These are phyloP conservation scores for Cladorrhinum sp. DNA, from an alignment of 2,329 filamentous ascomycete species.

Conservation along the genomic window DNA sequence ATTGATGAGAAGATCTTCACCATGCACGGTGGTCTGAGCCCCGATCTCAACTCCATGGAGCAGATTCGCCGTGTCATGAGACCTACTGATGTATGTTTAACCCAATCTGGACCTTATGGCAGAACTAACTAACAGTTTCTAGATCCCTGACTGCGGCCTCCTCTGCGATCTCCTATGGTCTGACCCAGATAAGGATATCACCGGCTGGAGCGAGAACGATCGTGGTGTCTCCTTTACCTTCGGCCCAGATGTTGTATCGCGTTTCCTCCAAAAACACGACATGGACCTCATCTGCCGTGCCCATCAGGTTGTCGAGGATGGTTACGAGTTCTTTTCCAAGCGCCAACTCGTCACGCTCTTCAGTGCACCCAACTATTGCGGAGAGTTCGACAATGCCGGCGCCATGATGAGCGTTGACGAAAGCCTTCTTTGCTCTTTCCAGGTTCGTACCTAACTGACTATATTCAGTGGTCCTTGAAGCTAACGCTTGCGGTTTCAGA, in stretches of 20 bases:
- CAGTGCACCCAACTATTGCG: constrained; percentile 98
- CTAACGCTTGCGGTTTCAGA: constrained; percentile 51
- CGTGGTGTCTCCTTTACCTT: constrained; percentile 98
- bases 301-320: constrained; percentile 97
- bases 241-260: constrained; percentile 92
- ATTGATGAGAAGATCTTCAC: constrained; percentile 99
- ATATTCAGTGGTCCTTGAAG: neutral
- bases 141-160: constrained; percentile 97
- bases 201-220: constrained; percentile 98
- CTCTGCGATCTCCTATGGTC: constrained; percentile 98
- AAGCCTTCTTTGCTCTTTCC: constrained; percentile 97
- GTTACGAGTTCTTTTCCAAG: constrained; percentile 99
- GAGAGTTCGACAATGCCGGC: constrained; percentile 98
- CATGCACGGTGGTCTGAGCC: constrained; percentile 97
- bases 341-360: constrained; percentile 96
- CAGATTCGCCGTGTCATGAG: constrained; percentile 99
- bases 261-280: constrained; percentile 98
- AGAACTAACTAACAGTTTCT: constrained; percentile 19
- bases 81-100: constrained; percentile 85
- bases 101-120: constrained; percentile 21
- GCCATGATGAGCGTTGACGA: constrained; percentile 99
- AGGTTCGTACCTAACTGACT: constrained; percentile 55
- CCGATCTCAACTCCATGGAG: constrained; percentile 98
- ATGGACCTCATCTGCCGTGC: constrained; percentile 99
- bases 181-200: constrained; percentile 98